Conservation (phyloP, 2,329 filamentous ascomycete genomes). For the Aureobasidium namibiae region DNA sequence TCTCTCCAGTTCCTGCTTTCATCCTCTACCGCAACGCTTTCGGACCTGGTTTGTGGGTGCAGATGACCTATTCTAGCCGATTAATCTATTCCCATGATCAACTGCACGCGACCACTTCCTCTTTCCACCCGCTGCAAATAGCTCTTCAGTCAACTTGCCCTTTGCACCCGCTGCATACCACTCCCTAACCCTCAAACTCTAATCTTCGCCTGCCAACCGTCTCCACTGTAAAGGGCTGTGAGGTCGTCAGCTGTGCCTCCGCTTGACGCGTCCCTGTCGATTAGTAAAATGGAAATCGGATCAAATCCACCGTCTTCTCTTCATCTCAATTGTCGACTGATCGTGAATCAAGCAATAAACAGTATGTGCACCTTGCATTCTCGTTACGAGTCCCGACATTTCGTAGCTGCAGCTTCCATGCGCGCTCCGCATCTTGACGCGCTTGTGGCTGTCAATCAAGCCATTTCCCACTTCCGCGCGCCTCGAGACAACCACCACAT, state of each 20-base stretch:
- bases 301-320: background rate
- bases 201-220: background rate
- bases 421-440: constrained; percentile 3
- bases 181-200: background rate
- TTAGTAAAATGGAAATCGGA: background rate
- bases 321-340: background rate
- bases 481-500: background rate
- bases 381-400: background rate
- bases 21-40: background rate
- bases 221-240: constrained; percentile 1
- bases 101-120: constrained; percentile 8
- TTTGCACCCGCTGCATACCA: background rate
- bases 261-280: background rate
- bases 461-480: background rate
- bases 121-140: background rate
- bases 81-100: background rate
- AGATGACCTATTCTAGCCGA: background rate
- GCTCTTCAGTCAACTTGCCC: background rate
- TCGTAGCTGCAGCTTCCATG: constrained; percentile 4
- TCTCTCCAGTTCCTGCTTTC: background rate
- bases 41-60: background rate
- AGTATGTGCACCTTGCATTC: background rate
- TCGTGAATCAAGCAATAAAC: background rate
- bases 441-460: background rate
- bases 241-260: background rate